These are phyloP conservation scores for Penicillium ochrochloron DNA, from an alignment of 495 filamentous ascomycete species.

Conservation along the genomic window DNA sequence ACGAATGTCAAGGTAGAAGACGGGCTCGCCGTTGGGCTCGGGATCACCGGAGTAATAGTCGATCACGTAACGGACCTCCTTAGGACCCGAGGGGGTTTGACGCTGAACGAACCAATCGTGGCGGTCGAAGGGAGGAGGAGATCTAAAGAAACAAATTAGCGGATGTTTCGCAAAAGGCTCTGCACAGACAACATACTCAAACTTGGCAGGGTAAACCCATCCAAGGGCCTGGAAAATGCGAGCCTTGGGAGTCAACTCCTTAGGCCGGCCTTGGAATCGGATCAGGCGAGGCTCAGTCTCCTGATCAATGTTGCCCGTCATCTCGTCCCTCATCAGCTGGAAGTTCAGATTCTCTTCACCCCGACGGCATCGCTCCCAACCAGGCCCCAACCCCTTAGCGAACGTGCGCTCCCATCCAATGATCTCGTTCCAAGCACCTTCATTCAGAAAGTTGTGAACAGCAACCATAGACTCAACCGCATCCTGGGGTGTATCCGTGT, in stretches of 20 bases:
- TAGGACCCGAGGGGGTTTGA: slow-evolving; percentile 59
- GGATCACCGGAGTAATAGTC: slow-evolving; percentile 93
- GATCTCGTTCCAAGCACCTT: slow-evolving; percentile 95
- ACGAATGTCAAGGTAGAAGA: slow-evolving; percentile 97
- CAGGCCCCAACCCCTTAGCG: slow-evolving; percentile 65
- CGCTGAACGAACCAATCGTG: slow-evolving; percentile 96
- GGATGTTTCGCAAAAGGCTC: neutral
- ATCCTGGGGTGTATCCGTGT: slow-evolving; percentile 89
- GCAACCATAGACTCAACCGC: slow-evolving; percentile 97
- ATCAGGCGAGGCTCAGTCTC: slow-evolving; percentile 68
- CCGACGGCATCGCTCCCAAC: slow-evolving; percentile 73
- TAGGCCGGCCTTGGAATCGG: slow-evolving; percentile 84
- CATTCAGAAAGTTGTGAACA: slow-evolving; percentile 97
- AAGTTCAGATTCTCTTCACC: slow-evolving; percentile 68
- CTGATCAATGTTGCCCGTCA: slow-evolving; percentile 43
- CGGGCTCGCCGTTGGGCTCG: slow-evolving; percentile 88
- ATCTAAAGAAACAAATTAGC: slow-evolving; percentile 44
- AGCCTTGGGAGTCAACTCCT: slow-evolving; percentile 90
- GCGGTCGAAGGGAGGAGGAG: slow-evolving; percentile 91
- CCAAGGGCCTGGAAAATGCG: slow-evolving; percentile 77
- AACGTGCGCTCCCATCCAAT: slow-evolving; percentile 90
- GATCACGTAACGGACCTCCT: slow-evolving; percentile 93
- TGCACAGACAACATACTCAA: slow-evolving; percentile 56
- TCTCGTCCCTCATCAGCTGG: slow-evolving; percentile 45
- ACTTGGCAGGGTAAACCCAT: slow-evolving; percentile 76